These are phyloP conservation scores for Cyclostephanos tholiformis DNA, from an alignment of 108 stramenopile species.

Conservation along the genomic window DNA sequence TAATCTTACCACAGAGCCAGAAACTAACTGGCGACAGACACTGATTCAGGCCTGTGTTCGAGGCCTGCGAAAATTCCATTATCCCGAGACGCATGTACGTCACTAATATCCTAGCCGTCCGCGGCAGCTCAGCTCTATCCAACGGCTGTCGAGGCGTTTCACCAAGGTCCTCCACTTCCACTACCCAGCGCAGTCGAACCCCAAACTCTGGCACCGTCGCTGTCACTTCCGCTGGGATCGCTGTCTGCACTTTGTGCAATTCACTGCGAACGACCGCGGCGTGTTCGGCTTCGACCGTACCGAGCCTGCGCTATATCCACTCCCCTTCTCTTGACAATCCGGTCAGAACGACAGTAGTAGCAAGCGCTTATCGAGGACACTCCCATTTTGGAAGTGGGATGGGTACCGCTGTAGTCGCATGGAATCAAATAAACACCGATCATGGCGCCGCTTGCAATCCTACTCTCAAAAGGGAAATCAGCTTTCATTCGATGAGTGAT, in stretches of 20 bases:
- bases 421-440: neutral
- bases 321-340: neutral
- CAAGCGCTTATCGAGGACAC: conserved; percentile 10
- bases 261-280: conserved; percentile 22
- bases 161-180: conserved; percentile 2
- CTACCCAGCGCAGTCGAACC: conserved; percentile 1
- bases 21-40: neutral
- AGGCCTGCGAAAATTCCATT: neutral
- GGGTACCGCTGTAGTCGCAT: conserved; percentile 2
- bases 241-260: conserved; percentile 29
- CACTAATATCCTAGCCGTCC: neutral
- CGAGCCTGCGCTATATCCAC: conserved; percentile 1
- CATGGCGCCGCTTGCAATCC: neutral
- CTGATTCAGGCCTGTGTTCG: neutral
- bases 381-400: conserved; percentile 25
- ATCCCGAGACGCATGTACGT: conserved; percentile 3
- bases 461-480: neutral
- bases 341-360: neutral
- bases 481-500: neutral
- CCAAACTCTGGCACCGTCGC: neutral
- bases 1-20: neutral
- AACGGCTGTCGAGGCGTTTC: conserved; percentile 6
- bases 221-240: conserved; percentile 19
- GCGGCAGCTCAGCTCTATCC: conserved; percentile 8
- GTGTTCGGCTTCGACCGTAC: conserved; percentile 23